These are phyloP conservation scores for Didymosphaeria variabile DNA, from an alignment of 2,329 filamentous ascomycete species.

Conservation along the genomic window DNA sequence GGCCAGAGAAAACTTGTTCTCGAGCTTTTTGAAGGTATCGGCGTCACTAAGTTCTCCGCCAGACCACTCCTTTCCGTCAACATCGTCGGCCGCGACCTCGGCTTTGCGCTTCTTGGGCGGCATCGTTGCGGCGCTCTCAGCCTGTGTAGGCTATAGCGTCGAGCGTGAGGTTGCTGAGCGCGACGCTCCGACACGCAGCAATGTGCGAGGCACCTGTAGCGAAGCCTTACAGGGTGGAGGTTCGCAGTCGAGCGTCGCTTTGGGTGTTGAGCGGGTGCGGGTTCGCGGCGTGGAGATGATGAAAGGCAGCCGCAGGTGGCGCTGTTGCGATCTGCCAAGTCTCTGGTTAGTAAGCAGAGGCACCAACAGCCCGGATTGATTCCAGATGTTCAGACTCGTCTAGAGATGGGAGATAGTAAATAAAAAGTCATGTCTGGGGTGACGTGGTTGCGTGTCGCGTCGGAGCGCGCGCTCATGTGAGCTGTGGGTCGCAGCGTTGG, in stretches of 20 bases:
- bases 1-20: constrained; percentile 45
- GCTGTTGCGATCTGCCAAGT: not conserved
- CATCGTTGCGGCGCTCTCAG: constrained; percentile 38
- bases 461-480: constrained; percentile 12
- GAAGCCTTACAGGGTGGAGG: not conserved
- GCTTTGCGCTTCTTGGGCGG: constrained; percentile 57
- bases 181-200: constrained; percentile 23
- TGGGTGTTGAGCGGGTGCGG: not conserved
- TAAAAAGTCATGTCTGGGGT: not conserved
- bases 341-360: not conserved
- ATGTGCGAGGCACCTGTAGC: not conserved
- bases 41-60: constrained; percentile 55
- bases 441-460: constrained; percentile 5
- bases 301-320: not conserved
- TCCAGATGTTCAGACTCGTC: not conserved
- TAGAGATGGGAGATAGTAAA: not conserved
- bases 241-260: not conserved
- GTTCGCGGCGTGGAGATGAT: not conserved
- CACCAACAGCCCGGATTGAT: not conserved
- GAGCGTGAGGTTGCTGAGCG: constrained; percentile 46
- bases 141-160: constrained; percentile 46
- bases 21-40: constrained; percentile 59
- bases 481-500: not conserved
- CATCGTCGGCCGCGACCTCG: constrained; percentile 57
- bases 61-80: constrained; percentile 59